Evolutionary conservation across 108 stramenopile genomes (phyloP), one percentile per base, ranked within the genome.

Genomic region (Skeletonema marinoi): DNA sequence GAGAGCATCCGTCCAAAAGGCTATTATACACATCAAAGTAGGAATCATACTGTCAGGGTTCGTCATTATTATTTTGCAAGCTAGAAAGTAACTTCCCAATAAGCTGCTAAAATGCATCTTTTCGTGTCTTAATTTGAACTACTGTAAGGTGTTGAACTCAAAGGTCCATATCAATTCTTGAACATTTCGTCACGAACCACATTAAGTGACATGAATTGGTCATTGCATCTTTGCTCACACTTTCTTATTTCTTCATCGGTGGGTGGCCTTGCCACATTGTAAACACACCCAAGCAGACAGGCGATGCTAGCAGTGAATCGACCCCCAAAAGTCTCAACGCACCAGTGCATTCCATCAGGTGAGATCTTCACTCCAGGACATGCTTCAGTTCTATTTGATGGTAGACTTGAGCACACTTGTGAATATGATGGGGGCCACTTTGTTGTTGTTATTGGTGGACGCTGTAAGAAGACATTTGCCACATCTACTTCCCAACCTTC

Each of bases 291-390:
- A 13, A 83, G 35, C 31, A 78, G 21, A 46, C 83, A 84, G 4
- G 83, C 73, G 9, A 80, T 31, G 8, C 67, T 78, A n/a, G 67
- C 83, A 4, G 48, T 36, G 21, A 68, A 29, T 19, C 83, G 56
- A 36, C 72, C 83, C 3, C 74, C 78, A 14, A 84, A 42, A 16
- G 78, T 80, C 51, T 75, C 74, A n/a, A 68, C 36, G 46, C 83
- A 84, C 73, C 73, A 80, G 42, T 84, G 83, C 83, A 80, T 84
- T 11, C 78, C 83, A 75, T 84, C 83, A 2, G 32, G 4, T 6
- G 59, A 60, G 21, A 84, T 42, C 9, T 46, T 32, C 36, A 79
- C 78, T 58, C 61, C 33, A 16, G 17, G 33, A 16, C 73, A 80
- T 32, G 71, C 63, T 38, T 60, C 50, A 46, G n/a, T 30, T 6